A percentile compares a stretch with the other conserved stretches of the same genome.
These are phyloP conservation scores for Salix caprea DNA, from an alignment of 345 rosid genomes.

Conservation along the genomic window DNA sequence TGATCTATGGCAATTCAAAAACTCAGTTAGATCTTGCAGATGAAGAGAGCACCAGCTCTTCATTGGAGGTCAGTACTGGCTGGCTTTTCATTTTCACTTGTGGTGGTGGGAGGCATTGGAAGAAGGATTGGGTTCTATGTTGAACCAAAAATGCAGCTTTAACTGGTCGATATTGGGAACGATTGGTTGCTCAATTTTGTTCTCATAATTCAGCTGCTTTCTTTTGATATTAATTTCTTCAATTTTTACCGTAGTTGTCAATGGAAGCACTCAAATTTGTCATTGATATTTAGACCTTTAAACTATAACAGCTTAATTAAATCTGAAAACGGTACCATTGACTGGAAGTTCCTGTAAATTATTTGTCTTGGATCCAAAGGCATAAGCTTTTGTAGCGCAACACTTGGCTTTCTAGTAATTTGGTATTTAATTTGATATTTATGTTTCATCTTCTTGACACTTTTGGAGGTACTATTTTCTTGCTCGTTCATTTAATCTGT, in stretches of 20 bases:
- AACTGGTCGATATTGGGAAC: neutral
- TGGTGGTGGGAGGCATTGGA: neutral
- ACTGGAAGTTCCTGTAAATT: neutral
- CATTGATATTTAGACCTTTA: neutral
- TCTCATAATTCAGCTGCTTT: neutral
- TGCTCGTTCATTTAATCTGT: neutral
- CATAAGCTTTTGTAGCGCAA: neutral
- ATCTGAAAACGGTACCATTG: neutral
- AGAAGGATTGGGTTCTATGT: neutral
- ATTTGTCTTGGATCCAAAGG: neutral
- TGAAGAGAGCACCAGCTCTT: conserved; percentile 21
- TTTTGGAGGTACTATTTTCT: neutral
- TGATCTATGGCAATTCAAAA: conserved; percentile 19
- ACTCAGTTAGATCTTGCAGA: conserved; percentile 25
- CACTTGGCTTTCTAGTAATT: too few relatives aligned
- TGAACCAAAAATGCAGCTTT: neutral
- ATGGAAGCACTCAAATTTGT: neutral
- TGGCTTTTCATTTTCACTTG: neutral
- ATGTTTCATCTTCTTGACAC: neutral
- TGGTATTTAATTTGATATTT: neutral
- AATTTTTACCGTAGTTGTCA: neutral
- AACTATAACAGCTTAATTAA: neutral
- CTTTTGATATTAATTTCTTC: neutral
- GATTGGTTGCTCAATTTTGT: too few relatives aligned
- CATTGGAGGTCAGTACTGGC: conserved; percentile 38